Evolutionary conservation across 345 rosid genomes (phyloP).

Genomic region (Laguncularia racemosa): DNA sequence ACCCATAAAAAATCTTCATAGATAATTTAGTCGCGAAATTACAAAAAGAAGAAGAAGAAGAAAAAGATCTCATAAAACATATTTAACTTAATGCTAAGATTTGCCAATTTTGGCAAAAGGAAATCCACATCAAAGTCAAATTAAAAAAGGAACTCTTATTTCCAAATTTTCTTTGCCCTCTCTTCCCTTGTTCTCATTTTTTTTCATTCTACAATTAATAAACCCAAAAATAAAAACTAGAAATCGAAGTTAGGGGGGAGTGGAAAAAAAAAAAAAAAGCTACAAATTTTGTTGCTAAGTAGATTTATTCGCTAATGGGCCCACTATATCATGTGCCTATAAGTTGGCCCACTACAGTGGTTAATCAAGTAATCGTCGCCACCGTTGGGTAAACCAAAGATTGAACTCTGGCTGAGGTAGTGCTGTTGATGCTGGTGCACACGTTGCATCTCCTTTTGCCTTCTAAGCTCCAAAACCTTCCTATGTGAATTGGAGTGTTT

Average conservation of each 20-base stretch:
- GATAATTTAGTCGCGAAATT: too few relatives aligned
- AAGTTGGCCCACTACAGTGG: conserved; percentile 30
- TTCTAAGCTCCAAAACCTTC: conserved; percentile 70
- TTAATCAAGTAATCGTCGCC: conserved; percentile 41
- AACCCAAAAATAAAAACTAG: background rate
- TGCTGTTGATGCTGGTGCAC: conserved; percentile 31
- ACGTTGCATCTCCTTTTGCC: conserved; percentile 45
- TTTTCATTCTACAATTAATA: conserved; percentile 6
- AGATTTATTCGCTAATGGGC: background rate
- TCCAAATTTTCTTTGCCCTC: background rate
- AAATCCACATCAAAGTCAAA: too few relatives aligned
- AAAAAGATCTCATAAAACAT: too few relatives aligned
- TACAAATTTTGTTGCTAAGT: conserved; percentile 5
- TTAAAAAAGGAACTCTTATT: background rate
- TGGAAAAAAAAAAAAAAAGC: conserved; percentile 2
- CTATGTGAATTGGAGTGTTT: conserved; percentile 74
- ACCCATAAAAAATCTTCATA: too few relatives aligned
- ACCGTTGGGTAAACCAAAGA: conserved; percentile 42
- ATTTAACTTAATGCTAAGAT: too few relatives aligned
- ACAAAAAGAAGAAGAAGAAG: too few relatives aligned
- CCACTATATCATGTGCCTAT: conserved; percentile 40
- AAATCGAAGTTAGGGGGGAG: background rate
- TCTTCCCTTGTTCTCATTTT: background rate
- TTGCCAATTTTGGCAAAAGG: too few relatives aligned
- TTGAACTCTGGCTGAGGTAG: conserved; percentile 31